These are phyloP conservation scores for Aegilops speltoides DNA, from an alignment of 176 grass and related monocot genomes.

Conservation along the genomic window DNA sequence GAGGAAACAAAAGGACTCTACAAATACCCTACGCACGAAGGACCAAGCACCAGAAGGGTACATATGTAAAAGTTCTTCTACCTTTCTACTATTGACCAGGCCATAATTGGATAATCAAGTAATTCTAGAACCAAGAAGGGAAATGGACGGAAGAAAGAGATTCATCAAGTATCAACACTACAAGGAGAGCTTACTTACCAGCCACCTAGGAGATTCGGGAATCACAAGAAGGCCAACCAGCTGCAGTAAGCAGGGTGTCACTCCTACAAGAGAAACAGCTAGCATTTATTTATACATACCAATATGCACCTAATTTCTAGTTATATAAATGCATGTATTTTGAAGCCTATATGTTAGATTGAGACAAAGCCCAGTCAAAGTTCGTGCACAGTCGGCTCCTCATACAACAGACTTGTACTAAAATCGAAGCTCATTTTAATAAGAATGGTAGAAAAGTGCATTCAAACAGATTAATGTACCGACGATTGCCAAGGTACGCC, in stretches of 20 bases:
- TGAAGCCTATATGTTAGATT: background rate
- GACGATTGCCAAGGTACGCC: constrained; percentile 74
- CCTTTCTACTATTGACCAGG: background rate
- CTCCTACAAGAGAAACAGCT: constrained; percentile 39
- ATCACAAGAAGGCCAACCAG: constrained; percentile 62
- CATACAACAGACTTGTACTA: background rate
- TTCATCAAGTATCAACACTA: background rate
- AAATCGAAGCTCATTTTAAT: background rate
- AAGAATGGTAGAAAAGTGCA: background rate
- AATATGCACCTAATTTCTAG: background rate
- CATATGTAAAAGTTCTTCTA: background rate
- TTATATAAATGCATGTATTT: background rate
- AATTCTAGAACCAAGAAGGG: background rate
- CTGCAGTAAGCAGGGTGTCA: constrained; percentile 66
- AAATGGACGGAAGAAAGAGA: background rate
- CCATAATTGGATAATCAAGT: background rate
- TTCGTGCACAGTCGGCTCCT: background rate
- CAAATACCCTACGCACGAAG: no score
- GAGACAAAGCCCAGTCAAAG: background rate
- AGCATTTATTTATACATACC: background rate
- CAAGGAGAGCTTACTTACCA: constrained; percentile 41
- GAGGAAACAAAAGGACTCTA: no score
- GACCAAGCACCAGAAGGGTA: no score
- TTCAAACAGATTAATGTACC: constrained; percentile 36
- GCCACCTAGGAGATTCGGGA: constrained; percentile 88